A percentile compares a stretch with the other conserved stretches of the same genome.
Evolutionary conservation across 306 rosid genomes (phyloP).

Genomic region (Pterocarpus santalinus): DNA sequence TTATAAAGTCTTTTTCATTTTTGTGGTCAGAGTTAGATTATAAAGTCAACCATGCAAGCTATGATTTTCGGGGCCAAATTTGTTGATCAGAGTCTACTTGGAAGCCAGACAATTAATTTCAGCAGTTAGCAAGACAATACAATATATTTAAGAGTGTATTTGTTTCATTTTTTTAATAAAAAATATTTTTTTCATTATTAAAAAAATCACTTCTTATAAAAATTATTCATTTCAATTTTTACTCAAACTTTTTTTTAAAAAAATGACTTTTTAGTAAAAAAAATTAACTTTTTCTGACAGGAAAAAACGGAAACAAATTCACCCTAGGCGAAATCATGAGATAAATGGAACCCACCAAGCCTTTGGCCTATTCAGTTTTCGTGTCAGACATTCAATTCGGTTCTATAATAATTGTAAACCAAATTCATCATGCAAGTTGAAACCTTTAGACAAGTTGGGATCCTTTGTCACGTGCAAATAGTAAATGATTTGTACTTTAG

Average conservation of each 20-base stretch:
- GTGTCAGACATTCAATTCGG: slow-evolving; percentile 9
- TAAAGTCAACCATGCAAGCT: neutral
- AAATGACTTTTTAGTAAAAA: no score
- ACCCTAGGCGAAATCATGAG: neutral
- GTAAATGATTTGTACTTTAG: slow-evolving; percentile 5
- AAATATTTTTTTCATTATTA: no score
- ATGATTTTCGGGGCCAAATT: slow-evolving; percentile 1
- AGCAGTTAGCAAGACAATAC: neutral
- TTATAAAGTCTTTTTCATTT: neutral
- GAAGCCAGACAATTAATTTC: neutral
- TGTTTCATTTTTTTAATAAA: no score
- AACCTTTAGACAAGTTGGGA: slow-evolving; percentile 10
- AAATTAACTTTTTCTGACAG: no score
- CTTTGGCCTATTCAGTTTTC: neutral
- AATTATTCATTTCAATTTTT: no score
- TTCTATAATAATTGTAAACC: slow-evolving; percentile 17
- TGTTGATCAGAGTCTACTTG: slow-evolving; percentile 5
- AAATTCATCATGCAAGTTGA: neutral
- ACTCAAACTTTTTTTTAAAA: no score
- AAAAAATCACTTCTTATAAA: no score
- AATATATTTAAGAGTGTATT: neutral
- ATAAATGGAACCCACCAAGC: slow-evolving; percentile 33
- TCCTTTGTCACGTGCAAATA: slow-evolving; percentile 2
- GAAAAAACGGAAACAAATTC: no score
- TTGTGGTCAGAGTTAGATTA: neutral